Base-by-base conservation (phyloP, 2,329 filamentous ascomycete genomes). In the Dryadomyces quercus-mongolicae region DNA sequence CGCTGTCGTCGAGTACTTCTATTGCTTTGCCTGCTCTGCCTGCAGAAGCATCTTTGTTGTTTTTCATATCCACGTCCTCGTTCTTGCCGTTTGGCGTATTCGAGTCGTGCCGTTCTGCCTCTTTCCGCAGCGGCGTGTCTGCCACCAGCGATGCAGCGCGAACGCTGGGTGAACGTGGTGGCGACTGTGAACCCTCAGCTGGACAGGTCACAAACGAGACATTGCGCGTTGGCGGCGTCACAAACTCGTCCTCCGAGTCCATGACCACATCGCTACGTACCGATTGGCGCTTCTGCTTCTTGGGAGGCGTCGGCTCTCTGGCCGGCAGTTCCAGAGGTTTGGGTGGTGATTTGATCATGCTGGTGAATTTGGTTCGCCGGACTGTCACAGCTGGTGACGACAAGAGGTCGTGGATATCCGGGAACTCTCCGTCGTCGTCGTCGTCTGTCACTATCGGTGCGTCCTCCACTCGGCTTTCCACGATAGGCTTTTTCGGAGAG, bases 231-330 rank as follows among this genome's bases (percentile, higher is more conserved):
- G 65, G 68, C 13, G 74, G 70, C 5, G 71, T 72, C 6, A 74
- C 60, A 45, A 73, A 74, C 46, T 81, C 77, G 46, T 81, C 78
- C 47, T 81, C 78, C 0, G 78, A 82, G 59, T 82, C 78, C 52
- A 75, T 70, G 44, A 81, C 74, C 7, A 78, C 63, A 38, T 64
- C 63, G 31, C 54, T 56, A 48, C 51, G 59, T 50, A 58, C 59
- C 8, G 59, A 57, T 15, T 51, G 59, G 13, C 56, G 54, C 20
- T 54, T 57, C 18, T 53, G 54, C 18, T 53, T 55, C 38, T 55
- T 57, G 6, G 51, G 4, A 2, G 55, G 62, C 4, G 56, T 58
- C 31, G 56, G 59, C 55, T 53, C 61, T 49, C 61, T 57, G 42
- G 53, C 58, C 42, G 56, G 51, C 21, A 58, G 57, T 15, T 56